Evolutionary conservation across 331 rosid genomes (phyloP), one percentile per base, ranked within the genome.

Genomic region (Saraca asoca): DNA sequence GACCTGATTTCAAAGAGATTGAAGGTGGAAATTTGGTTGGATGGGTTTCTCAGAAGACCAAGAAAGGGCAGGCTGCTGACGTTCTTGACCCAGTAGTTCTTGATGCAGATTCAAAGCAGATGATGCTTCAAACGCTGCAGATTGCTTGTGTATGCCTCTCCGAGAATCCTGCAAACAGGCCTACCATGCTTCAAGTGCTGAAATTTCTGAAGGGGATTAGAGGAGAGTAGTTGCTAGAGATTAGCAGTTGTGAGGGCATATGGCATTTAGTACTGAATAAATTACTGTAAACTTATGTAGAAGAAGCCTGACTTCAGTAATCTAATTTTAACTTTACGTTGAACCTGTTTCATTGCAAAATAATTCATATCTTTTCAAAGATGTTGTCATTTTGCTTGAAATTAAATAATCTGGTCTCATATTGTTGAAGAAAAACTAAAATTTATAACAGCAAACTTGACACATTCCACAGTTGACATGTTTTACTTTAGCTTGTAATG

Each of bases 11-110:
- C 52, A 86, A 88, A 34, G 99, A 94, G 74, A 85, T 81, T 33
- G 99, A 94, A 49, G 97, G 96, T 14, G 99, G 99, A 34, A 94
- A 94, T 69, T 74, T 94, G 75, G 97, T 94, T 9, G 99, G 99
- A 11, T 94, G 99, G 99, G 99, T 86, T 45, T 50, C 80, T 51
- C 95, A 81, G 81, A 88, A 86, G 89, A 79, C 81, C 73, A 86
- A 81, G 76, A 90, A 83, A 77, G 89, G 87, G 12, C 85, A 75
- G 17, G 82, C 88, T 31, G 87, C 79, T 48, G 97, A 86, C 68
- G 96, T 86, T 71, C 99, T 94, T 17, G 99, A 94, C 49, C 84
- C 95, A 6, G 48, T 80, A 0, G 85, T 90, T 33, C 89, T 86
- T 29, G 78, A 82, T 7, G 95, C 93, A 0, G 92, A 86, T 53